These are phyloP conservation scores for Musa troglodytarum DNA, from an alignment of 176 grass and related monocot genomes.

Conservation along the genomic window DNA sequence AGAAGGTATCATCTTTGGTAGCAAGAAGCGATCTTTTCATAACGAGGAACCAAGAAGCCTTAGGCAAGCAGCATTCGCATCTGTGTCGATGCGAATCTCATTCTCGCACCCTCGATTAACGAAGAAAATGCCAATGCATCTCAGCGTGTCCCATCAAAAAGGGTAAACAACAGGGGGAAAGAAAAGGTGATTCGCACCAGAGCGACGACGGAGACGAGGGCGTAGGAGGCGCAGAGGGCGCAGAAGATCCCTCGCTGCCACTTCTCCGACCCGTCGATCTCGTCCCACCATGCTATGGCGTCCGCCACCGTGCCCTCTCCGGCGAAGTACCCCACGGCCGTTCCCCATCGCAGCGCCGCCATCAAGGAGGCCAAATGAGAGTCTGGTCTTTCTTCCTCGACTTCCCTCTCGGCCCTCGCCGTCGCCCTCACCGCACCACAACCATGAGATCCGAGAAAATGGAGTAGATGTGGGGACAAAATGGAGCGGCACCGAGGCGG, in stretches of 20 bases:
- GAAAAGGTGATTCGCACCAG: constrained; percentile 35
- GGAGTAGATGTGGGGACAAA: neutral
- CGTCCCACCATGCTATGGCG: constrained; percentile 49
- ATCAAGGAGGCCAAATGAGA: neutral
- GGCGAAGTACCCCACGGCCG: neutral
- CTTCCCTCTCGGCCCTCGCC: neutral
- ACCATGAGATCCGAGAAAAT: neutral
- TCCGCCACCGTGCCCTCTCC: neutral
- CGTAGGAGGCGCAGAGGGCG: constrained; percentile 57
- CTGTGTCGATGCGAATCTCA: no score
- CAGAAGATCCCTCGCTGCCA: constrained; percentile 65
- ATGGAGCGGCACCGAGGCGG: neutral
- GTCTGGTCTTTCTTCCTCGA: neutral
- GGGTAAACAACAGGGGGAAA: neutral
- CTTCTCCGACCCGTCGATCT: constrained; percentile 46
- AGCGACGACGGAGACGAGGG: constrained; percentile 48
- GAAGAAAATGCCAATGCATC: neutral
- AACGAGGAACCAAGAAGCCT: no score
- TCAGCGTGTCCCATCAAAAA: no score
- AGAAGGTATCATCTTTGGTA: neutral
- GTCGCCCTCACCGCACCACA: neutral
- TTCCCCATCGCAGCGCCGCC: neutral
- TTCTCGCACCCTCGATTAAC: no score
- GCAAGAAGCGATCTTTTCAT: neutral
- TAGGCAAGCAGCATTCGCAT: no score